Evolutionary conservation across 805 yeast species (phyloP).

Genomic region (Kodamaea neixiangensis): DNA sequence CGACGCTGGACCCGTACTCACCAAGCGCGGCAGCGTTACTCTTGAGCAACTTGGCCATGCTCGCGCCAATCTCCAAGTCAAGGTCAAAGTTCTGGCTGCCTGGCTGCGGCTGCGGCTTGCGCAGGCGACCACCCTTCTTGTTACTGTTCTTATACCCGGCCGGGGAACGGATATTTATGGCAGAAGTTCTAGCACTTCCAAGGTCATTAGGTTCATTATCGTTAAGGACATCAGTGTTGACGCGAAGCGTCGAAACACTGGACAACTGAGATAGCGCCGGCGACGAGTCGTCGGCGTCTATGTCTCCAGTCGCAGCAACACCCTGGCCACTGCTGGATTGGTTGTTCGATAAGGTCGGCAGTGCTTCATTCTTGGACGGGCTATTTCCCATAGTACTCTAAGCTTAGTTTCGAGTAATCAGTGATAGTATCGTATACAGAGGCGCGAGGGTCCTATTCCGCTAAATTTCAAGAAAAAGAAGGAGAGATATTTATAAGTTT

Average conservation of each 20-base stretch:
- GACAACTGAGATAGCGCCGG: slow-evolving; percentile 41
- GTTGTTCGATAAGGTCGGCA: slow-evolving; percentile 40
- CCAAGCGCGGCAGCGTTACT: slow-evolving; percentile 6
- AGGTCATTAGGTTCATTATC: slow-evolving; percentile 10
- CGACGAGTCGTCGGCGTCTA: slow-evolving; percentile 44
- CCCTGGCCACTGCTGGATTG: slow-evolving; percentile 23
- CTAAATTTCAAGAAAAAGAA: not conserved
- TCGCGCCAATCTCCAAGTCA: slow-evolving; percentile 48
- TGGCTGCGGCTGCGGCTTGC: slow-evolving; percentile 4
- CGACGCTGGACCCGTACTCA: slow-evolving; percentile 41
- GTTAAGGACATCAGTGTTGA: slow-evolving; percentile 24
- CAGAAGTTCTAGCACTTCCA: slow-evolving; percentile 14
- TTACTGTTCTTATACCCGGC: slow-evolving; percentile 10
- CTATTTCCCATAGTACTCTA: slow-evolving; percentile 55
- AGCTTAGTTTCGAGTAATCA: not conserved
- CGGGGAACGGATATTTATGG: slow-evolving; percentile 14
- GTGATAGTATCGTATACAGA: not conserved
- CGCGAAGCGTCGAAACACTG: slow-evolving; percentile 4
- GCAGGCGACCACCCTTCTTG: slow-evolving; percentile 6
- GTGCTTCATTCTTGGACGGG: slow-evolving; percentile 59
- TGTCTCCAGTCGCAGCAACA: slow-evolving; percentile 28
- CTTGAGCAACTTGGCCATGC: slow-evolving; percentile 43
- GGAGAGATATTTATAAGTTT: not conserved
- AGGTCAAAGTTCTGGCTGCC: slow-evolving; percentile 20
- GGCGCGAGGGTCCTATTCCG: not conserved